Evolutionary conservation across 352 stramenopile genomes (phyloP).

Genomic region (Phytopythium aichiense): DNA sequence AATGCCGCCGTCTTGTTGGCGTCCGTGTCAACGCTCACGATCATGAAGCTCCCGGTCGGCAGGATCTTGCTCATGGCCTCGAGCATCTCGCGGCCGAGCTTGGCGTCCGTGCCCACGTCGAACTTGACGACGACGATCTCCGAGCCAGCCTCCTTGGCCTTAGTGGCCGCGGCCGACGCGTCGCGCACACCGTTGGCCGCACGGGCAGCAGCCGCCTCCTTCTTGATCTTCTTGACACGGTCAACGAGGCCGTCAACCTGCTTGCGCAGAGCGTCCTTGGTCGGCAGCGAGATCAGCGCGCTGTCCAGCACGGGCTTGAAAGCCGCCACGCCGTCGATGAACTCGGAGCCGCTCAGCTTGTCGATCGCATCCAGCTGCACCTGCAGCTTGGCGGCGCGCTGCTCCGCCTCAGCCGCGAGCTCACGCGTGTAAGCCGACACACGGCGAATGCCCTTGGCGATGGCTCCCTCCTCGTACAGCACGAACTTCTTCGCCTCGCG

Average conservation of each 20-base stretch:
- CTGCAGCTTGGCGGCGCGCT: slow-evolving; percentile 65
- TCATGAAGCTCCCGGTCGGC: slow-evolving; percentile 88
- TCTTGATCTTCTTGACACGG: slow-evolving; percentile 79
- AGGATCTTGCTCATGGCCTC: slow-evolving; percentile 85
- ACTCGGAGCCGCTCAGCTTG: slow-evolving; percentile 63
- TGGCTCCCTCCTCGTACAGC: slow-evolving; percentile 67
- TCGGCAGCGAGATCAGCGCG: slow-evolving; percentile 87
- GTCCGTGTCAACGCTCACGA: slow-evolving; percentile 90
- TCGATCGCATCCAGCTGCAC: slow-evolving; percentile 70
- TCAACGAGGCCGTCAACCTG: slow-evolving; percentile 71
- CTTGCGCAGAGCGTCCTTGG: slow-evolving; percentile 84
- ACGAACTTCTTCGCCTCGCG: slow-evolving; percentile 61
- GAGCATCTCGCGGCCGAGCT: slow-evolving; percentile 93
- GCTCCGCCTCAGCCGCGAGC: slow-evolving; percentile 48
- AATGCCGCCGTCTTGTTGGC: slow-evolving; percentile 92
- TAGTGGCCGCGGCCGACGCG: slow-evolving; percentile 41
- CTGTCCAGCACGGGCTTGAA: slow-evolving; percentile 89
- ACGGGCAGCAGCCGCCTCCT: slow-evolving; percentile 61
- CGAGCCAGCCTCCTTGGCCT: slow-evolving; percentile 52
- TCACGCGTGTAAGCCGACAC: slow-evolving; percentile 58
- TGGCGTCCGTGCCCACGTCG: slow-evolving; percentile 92
- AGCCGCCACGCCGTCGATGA: slow-evolving; percentile 86
- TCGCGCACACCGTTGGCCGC: slow-evolving; percentile 70
- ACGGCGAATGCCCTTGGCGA: slow-evolving; percentile 71
- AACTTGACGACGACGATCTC: slow-evolving; percentile 89